phyloP scores from a whole-genome alignment of 345 rosid species.

The Excoecaria agallocha region DNA sequence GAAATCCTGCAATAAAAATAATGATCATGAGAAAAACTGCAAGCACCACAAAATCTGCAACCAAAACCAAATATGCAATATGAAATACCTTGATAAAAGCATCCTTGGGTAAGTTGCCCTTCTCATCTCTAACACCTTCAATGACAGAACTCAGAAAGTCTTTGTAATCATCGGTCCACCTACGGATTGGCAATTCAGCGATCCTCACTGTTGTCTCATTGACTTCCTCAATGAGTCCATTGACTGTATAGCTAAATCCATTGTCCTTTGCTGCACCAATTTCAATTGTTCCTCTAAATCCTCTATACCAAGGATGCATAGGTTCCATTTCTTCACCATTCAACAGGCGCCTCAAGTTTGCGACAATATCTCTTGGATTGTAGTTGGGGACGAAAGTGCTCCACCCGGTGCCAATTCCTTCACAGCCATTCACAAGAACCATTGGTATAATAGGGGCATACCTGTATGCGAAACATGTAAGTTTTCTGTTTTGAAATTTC shows the following conservation, averaged over 20 bases:
- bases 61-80: too few species aligned
- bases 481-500: not conserved
- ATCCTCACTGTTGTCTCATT: constrained; percentile 61
- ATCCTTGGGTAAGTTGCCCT: constrained; percentile 35
- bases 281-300: constrained; percentile 81
- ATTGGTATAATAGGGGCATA: constrained; percentile 84
- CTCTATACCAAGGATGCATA: constrained; percentile 98
- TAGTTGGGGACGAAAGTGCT: constrained; percentile 83
- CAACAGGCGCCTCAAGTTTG: constrained; percentile 63
- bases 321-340: constrained; percentile 74
- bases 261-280: constrained; percentile 64
- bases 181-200: constrained; percentile 80
- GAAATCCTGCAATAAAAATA: constrained; percentile 43
- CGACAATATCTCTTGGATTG: constrained; percentile 81
- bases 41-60: not conserved
- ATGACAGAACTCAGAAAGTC: constrained; percentile 50
- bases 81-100: constrained; percentile 53
- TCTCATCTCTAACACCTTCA: constrained; percentile 29
- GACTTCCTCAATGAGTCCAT: constrained; percentile 66
- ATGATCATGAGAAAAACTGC: constrained; percentile 21
- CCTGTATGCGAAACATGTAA: constrained; percentile 41
- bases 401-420: constrained; percentile 99
- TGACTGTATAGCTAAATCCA: constrained; percentile 59
- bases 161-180: constrained; percentile 87
- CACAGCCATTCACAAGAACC: constrained; percentile 92